Conservation (phyloP, 1,139 yeast species). For the Magnusiomyces suaveolens region DNA sequence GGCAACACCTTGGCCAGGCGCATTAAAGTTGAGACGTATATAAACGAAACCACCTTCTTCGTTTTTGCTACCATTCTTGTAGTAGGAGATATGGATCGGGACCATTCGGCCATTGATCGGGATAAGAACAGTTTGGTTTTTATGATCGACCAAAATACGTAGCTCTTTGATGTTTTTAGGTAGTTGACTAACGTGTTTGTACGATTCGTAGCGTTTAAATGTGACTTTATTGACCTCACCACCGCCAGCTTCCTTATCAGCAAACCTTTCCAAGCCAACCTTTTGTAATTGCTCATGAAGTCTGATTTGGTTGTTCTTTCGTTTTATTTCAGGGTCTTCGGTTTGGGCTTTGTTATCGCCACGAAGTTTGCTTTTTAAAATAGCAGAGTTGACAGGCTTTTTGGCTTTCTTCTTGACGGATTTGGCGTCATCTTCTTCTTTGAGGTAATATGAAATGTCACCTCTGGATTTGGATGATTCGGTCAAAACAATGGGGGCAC, state of each 20-base stretch:
- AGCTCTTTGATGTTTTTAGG: conserved; percentile 77
- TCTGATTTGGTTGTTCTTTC: conserved; percentile 73
- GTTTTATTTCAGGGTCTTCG: conserved; percentile 72
- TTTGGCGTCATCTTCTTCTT: conserved; percentile 49
- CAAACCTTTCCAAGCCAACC: conserved; percentile 46
- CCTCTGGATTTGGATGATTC: conserved; percentile 62
- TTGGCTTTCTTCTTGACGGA: conserved; percentile 18
- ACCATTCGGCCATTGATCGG: conserved; percentile 96
- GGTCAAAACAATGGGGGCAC: conserved; percentile 56
- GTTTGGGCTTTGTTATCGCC: conserved; percentile 57
- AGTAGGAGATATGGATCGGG: conserved; percentile 91
- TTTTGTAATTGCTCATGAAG: conserved; percentile 79
- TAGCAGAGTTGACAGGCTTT: conserved; percentile 26
- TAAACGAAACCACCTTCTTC: conserved; percentile 96
- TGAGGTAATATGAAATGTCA: conserved; percentile 77
- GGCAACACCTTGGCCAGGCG: conserved; percentile 76
- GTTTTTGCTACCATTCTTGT: conserved; percentile 87
- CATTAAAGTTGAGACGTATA: conserved; percentile 79
- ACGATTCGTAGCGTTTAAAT: conserved; percentile 88
- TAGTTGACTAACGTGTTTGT: conserved; percentile 83
- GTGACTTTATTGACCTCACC: conserved; percentile 64
- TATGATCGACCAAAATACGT: conserved; percentile 77
- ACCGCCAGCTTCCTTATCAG: conserved; percentile 33
- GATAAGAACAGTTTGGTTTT: conserved; percentile 76
- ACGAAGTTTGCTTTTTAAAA: conserved; percentile 70